These are phyloP conservation scores for Huntiella moniliformis DNA, from an alignment of 2,329 filamentous ascomycete species.

Conservation along the genomic window DNA sequence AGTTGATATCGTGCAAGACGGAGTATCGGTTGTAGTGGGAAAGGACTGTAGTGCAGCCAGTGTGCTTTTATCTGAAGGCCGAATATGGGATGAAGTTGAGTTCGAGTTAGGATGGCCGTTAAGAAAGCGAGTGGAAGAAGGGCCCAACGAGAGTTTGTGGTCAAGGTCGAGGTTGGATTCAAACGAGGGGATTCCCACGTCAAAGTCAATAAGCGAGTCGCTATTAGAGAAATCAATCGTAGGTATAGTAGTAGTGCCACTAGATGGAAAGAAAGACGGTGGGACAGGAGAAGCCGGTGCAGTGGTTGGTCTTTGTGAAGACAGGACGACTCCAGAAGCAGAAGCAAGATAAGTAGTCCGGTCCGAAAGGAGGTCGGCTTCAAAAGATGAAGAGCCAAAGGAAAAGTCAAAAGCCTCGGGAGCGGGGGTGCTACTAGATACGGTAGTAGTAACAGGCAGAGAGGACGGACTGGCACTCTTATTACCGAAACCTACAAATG, in stretches of 20 bases:
- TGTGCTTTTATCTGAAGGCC: no score
- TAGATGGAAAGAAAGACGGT: background rate
- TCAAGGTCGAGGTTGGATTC: slow-evolving; percentile 31
- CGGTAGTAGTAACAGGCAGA: no score
- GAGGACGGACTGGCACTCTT: no score
- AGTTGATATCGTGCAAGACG: no score
- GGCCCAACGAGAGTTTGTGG: slow-evolving; percentile 21
- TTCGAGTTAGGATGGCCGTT: background rate
- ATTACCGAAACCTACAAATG: slow-evolving; percentile 1
- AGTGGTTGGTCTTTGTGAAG: background rate
- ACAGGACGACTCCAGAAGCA: background rate
- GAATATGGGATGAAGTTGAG: slow-evolving; percentile 15
- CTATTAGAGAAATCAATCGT: no score
- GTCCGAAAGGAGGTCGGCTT: slow-evolving; percentile 7
- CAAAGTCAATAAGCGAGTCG: slow-evolving; percentile 14
- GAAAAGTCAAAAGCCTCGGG: slow-evolving; percentile 8
- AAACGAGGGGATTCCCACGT: slow-evolving; percentile 35
- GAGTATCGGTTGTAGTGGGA: no score
- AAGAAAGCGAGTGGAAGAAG: background rate
- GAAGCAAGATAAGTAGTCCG: slow-evolving; percentile 1
- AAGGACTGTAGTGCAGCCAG: no score
- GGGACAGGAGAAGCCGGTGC: slow-evolving; percentile 10
- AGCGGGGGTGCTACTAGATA: slow-evolving; percentile 5
- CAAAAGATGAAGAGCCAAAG: slow-evolving; percentile 10
- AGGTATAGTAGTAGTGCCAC: background rate